These are phyloP conservation scores for Tylopilus vinaceipallidus DNA, from an alignment of 768 basidiomycete species.

Conservation along the genomic window DNA sequence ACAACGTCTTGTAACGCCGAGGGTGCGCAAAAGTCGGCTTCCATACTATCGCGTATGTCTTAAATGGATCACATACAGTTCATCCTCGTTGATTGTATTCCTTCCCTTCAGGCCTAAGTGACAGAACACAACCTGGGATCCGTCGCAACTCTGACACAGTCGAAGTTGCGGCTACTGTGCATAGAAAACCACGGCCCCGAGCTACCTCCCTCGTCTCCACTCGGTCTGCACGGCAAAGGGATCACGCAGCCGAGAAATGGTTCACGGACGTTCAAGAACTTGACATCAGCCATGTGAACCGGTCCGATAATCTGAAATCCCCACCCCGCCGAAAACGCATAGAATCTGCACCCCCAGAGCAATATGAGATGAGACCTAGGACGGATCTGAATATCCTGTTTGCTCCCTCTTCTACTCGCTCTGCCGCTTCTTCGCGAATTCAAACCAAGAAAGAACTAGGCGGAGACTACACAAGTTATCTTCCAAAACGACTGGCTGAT, in stretches of 20 bases:
- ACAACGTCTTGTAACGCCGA: not conserved
- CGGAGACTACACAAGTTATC: constrained; percentile 52
- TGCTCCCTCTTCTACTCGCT: not conserved
- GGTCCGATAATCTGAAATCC: not conserved
- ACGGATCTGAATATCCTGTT: constrained; percentile 25
- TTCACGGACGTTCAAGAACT: constrained; percentile 21
- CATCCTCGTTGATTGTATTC: not conserved
- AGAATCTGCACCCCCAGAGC: not conserved
- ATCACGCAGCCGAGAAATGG: constrained; percentile 25
- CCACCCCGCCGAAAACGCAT: constrained; percentile 6
- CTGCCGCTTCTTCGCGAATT: constrained; percentile 17
- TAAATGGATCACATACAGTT: not conserved
- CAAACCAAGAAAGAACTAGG: constrained; percentile 38
- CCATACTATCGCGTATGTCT: constrained; percentile 24
- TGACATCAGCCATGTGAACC: constrained; percentile 10
- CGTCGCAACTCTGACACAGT: constrained; percentile 6
- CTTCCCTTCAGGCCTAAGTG: constrained; percentile 18
- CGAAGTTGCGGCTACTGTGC: not conserved
- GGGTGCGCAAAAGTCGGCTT: not conserved
- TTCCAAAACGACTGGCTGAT: constrained; percentile 29
- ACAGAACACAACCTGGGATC: constrained; percentile 1
- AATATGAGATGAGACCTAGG: constrained; percentile 21
- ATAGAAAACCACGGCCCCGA: constrained; percentile 1
- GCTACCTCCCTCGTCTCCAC: constrained; percentile 21
- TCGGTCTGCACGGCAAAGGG: constrained; percentile 22